Base-by-base conservation (phyloP, 2,329 filamentous ascomycete genomes). In the Tolypocladium album region DNA sequence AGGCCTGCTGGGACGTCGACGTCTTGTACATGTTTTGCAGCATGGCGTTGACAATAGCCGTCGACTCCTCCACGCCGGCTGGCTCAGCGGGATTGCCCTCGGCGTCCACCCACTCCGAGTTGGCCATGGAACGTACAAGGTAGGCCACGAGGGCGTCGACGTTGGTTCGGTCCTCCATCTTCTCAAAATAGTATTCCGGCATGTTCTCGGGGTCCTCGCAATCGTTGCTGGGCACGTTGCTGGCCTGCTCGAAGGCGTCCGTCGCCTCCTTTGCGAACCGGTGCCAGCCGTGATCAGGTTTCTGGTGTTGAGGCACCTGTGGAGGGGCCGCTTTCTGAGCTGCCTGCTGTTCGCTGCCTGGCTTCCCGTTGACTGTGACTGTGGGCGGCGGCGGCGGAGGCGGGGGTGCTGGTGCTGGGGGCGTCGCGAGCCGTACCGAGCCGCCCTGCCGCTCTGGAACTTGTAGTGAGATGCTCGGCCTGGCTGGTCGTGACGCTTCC, bases 401-500 rank as follows among this genome's bases (percentile, higher is more conserved):
- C 20, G 75, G 72, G 1, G 27, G 27, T 31, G 75, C 73, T 9
- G 79, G 79, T 40, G 81, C 50, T 4, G 50, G 81, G 8, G 58
- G 81, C 11, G 86, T 88, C 31, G 86, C 85, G 17, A 88, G 75
- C 60, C 84, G 78, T 0, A 88, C 83, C 3, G 82, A 78, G 0
- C 84, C 84, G 1, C 84, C 78, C 22, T 79, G 75, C 61, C 86
- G 79, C 64, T 85, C 79, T 0, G 75, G 75, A 3, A 76, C 74
- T 43, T 75, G 74, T 6, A 77, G 65, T 40, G 75, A 75, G 61
- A 76, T 76, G 61, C 66, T 75, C 4, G 75, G 75, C 20, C 74
- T 67, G 15, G 67, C 62, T 50, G 72, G 70, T 45, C 74, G 66
- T 7, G 64, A 15, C 36, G 59, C 62, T 6, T 68, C 63, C 24